Evolutionary conservation across 805 yeast genomes (phyloP).

Genomic region (Metschnikowia lunata): DNA sequence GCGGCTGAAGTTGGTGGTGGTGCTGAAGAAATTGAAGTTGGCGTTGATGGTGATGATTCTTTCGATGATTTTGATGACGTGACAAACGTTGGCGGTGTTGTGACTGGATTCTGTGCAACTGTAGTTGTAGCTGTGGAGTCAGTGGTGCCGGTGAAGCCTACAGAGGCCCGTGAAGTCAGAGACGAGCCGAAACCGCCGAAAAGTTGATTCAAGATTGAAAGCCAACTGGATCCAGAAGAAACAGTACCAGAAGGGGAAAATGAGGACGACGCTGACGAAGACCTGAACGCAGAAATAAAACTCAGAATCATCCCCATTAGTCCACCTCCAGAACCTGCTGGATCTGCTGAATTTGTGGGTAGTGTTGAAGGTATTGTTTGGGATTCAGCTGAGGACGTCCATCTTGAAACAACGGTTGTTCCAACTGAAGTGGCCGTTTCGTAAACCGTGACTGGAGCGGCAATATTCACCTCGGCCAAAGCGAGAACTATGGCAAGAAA

Average conservation of each 20-base stretch:
- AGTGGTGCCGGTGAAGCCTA: background rate
- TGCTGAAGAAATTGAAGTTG: background rate
- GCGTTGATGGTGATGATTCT: background rate
- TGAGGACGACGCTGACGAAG: background rate
- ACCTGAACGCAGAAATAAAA: background rate
- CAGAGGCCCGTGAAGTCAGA: background rate
- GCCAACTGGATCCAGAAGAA: conserved; percentile 2
- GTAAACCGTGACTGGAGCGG: conserved; percentile 13
- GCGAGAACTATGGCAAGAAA: background rate
- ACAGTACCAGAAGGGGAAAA: background rate
- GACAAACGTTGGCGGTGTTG: background rate
- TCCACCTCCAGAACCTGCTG: background rate
- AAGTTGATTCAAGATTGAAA: conserved; percentile 5
- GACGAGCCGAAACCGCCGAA: background rate
- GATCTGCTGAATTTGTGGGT: conserved; percentile 7
- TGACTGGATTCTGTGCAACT: background rate
- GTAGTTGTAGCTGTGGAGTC: background rate
- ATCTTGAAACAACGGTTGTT: background rate
- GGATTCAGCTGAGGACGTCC: background rate
- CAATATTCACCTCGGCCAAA: conserved; percentile 1
- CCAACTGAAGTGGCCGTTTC: conserved; percentile 13
- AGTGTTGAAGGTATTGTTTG: conserved; percentile 5
- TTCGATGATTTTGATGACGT: background rate
- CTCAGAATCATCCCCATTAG: conserved; percentile 1
- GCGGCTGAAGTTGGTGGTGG: background rate